These are phyloP conservation scores for Cornus kousa DNA, from an alignment of 148 eudicot genomes.

Conservation along the genomic window DNA sequence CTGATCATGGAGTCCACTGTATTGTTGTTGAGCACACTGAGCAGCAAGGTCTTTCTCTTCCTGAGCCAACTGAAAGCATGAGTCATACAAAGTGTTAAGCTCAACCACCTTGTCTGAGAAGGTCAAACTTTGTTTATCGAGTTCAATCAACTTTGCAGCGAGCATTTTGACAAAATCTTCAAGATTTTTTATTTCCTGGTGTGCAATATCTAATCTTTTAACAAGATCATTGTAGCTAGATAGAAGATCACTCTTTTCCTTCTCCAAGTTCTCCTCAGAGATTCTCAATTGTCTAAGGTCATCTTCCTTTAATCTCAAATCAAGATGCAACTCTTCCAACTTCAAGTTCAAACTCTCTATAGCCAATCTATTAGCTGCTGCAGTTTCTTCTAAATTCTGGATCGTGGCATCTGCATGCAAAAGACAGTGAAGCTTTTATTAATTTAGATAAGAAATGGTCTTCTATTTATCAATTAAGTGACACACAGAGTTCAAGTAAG, in stretches of 20 bases:
- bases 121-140: constrained; percentile 64
- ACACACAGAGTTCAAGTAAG: neutral
- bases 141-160: constrained; percentile 46
- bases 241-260: constrained; percentile 56
- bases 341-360: constrained; percentile 51
- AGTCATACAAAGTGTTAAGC: constrained; percentile 46
- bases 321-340: constrained; percentile 47
- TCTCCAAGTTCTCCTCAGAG: constrained; percentile 52
- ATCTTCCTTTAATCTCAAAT: constrained; percentile 58
- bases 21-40: constrained; percentile 46
- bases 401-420: constrained; percentile 57
- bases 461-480: neutral
- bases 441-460: constrained; percentile 1
- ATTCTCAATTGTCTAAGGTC: constrained; percentile 43
- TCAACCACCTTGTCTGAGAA: constrained; percentile 55
- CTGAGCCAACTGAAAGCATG: constrained; percentile 44
- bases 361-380: constrained; percentile 38
- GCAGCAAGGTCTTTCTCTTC: constrained; percentile 52
- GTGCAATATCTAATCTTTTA: constrained; percentile 47
- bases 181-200: constrained; percentile 64
- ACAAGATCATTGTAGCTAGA: constrained; percentile 45
- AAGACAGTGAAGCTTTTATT: neutral
- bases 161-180: constrained; percentile 49
- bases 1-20: constrained; percentile 54
- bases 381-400: constrained; percentile 61